Evolutionary conservation across 2,329 filamentous ascomycete genomes (phyloP).

Genomic region (Pochonia chlamydosporia): DNA sequence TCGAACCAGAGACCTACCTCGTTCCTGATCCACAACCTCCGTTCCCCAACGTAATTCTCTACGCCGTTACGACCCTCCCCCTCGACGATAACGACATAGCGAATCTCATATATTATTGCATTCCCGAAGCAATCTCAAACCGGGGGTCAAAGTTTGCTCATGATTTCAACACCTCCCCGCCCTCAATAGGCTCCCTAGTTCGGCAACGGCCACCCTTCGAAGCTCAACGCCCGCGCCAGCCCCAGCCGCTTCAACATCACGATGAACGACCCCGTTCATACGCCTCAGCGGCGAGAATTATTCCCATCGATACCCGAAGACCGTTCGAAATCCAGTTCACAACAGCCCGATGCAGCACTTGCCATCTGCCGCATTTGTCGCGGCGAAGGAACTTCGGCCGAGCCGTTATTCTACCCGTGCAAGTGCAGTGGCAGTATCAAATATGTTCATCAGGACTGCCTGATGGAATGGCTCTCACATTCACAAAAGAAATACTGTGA

Average conservation of each 20-base stretch:
- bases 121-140: too few relatives aligned
- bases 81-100: too few relatives aligned
- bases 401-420: constrained; percentile 94
- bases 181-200: constrained; percentile 3
- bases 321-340: constrained; percentile 9
- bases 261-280: constrained; percentile 4
- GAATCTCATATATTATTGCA: too few relatives aligned
- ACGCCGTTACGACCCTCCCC: not conserved
- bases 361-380: constrained; percentile 98
- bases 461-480: constrained; percentile 98
- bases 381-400: constrained; percentile 73
- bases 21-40: too few relatives aligned
- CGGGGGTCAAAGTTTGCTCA: too few relatives aligned
- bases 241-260: constrained; percentile 1
- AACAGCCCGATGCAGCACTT: constrained; percentile 31
- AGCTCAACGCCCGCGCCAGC: too few relatives aligned
- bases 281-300: constrained; percentile 1
- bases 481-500: constrained; percentile 99
- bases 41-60: not conserved
- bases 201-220: constrained; percentile 4
- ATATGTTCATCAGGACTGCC: constrained; percentile 93
- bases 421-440: constrained; percentile 99
- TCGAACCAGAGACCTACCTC: too few relatives aligned
- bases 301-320: constrained; percentile 19
- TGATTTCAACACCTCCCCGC: constrained; percentile 6